Conservation (phyloP, 345 rosid genomes). For the Citrus trifoliata region DNA sequence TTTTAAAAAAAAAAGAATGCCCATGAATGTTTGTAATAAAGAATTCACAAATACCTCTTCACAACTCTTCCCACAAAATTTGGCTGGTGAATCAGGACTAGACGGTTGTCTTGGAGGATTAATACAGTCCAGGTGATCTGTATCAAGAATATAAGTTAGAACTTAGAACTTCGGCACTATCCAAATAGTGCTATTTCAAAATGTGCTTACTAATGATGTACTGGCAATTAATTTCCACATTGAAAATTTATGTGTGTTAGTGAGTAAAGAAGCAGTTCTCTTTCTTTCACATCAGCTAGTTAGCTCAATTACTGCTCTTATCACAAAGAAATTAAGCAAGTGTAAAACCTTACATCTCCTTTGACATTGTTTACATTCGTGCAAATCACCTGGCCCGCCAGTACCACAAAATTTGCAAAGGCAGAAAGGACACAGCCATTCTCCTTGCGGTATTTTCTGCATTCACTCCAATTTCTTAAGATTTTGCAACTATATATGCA, state of each 20-base stretch:
- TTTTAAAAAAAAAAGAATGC: not conserved
- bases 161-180: not conserved
- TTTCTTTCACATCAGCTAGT: too few species aligned
- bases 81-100: not conserved
- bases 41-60: constrained; percentile 9
- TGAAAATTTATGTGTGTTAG: too few species aligned
- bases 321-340: not conserved
- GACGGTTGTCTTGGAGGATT: not conserved
- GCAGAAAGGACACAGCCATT: constrained; percentile 25
- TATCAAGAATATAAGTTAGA: not conserved
- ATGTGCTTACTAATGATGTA: too few species aligned
- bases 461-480: not conserved
- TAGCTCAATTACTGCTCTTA: too few species aligned
- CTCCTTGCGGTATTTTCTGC: constrained; percentile 23
- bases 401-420: constrained; percentile 17
- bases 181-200: too few species aligned
- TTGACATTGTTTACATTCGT: constrained; percentile 13
- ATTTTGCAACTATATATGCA: not conserved
- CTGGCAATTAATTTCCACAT: too few species aligned
- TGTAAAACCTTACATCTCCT: constrained; percentile 6
- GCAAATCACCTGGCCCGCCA: not conserved
- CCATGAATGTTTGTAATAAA: not conserved
- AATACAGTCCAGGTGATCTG: constrained; percentile 5
- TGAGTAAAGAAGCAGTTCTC: too few species aligned
- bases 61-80: constrained; percentile 19